Conservation (phyloP, 352 stramenopile genomes). For the Blastocystis sp. region DNA sequence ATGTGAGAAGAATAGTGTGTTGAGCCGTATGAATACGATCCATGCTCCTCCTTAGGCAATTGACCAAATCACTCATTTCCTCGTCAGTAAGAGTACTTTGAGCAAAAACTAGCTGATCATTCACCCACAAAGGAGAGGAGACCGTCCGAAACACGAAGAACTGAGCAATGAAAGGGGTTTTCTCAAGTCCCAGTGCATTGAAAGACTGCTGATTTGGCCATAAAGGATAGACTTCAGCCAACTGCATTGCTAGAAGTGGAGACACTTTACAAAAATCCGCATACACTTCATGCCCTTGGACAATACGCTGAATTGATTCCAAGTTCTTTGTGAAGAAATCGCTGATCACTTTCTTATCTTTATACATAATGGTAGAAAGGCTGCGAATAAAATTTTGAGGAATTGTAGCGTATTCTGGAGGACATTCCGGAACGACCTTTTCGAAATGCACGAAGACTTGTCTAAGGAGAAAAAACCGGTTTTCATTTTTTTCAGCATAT, state of each 20-base stretch:
- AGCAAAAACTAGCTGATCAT: background rate
- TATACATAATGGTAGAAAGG: background rate
- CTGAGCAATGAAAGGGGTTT: slow-evolving; percentile 6
- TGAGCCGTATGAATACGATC: slow-evolving; percentile 4
- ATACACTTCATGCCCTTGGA: background rate
- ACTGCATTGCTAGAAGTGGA: slow-evolving; percentile 6
- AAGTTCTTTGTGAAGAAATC: background rate
- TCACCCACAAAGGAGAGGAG: slow-evolving; percentile 4
- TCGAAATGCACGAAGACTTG: slow-evolving; percentile 2
- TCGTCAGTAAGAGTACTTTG: background rate
- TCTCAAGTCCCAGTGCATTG: background rate
- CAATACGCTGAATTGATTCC: background rate
- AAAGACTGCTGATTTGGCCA: background rate
- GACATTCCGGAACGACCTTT: background rate
- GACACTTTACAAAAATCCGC: slow-evolving; percentile 16
- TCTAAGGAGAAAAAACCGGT: background rate
- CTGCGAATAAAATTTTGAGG: background rate
- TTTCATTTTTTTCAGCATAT: background rate
- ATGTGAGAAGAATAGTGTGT: slow-evolving; percentile 14
- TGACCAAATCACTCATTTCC: background rate
- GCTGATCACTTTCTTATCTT: background rate
- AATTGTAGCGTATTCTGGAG: background rate
- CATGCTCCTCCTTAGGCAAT: background rate
- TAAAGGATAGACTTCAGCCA: slow-evolving; percentile 5
- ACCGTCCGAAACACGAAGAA: slow-evolving; percentile 41